A percentile compares a stretch with the other conserved stretches of the same genome.
Evolutionary conservation across 345 rosid genomes (phyloP).

Genomic region (Syzygium aqueum): DNA sequence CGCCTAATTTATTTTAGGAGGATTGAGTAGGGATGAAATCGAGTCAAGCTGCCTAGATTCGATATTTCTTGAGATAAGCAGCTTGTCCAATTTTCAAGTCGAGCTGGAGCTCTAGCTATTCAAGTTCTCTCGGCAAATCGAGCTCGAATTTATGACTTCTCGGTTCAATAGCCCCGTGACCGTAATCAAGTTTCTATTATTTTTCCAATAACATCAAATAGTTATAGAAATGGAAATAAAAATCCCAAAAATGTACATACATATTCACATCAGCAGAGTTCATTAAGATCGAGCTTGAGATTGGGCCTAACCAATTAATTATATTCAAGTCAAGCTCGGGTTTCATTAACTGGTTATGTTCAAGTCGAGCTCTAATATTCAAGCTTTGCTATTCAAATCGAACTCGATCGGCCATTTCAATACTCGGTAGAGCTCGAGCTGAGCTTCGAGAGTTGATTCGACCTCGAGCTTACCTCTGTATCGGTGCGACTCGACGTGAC

Average conservation of each 20-base stretch:
- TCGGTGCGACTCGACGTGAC: background rate
- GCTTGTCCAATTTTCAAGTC: background rate
- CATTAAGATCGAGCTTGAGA: background rate
- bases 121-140: background rate
- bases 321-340: background rate
- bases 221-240: background rate
- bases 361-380: background rate
- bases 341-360: background rate
- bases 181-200: background rate
- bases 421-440: background rate
- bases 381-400: too few relatives aligned
- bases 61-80: too few relatives aligned
- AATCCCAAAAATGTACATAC: background rate
- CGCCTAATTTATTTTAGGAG: too few relatives aligned
- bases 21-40: background rate
- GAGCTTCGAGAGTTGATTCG: background rate
- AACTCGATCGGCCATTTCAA: background rate
- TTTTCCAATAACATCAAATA: background rate
- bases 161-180: rapidly evolving
- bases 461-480: background rate
- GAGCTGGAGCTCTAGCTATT: background rate
- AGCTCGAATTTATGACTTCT: background rate
- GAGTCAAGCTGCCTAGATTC: background rate
- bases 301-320: background rate
- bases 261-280: background rate